These are phyloP conservation scores for Aspergillus brunneoviolaceus DNA, from an alignment of 2,329 filamentous ascomycete species.

Conservation along the genomic window DNA sequence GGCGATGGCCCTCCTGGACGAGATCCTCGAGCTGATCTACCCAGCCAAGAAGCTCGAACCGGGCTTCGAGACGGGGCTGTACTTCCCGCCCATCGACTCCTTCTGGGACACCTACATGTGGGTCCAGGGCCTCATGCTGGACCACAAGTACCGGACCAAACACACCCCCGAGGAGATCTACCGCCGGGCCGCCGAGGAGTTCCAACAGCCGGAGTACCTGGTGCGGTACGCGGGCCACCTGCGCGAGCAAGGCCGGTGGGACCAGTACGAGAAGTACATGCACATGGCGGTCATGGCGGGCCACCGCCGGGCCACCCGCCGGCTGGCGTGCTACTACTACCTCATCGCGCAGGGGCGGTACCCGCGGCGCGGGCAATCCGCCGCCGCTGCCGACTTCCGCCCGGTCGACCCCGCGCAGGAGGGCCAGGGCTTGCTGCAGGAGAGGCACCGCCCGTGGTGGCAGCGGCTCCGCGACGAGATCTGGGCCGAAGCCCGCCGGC, in stretches of 20 bases:
- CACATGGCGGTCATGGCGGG: constrained; percentile 32
- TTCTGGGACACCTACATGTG: constrained; percentile 32
- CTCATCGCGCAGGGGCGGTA: constrained; percentile 29
- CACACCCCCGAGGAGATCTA: constrained; percentile 22
- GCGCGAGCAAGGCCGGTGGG: constrained; percentile 22
- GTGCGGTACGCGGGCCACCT: constrained; percentile 28
- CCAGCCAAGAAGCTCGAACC: constrained; percentile 15
- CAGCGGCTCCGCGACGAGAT: no score
- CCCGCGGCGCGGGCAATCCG: constrained; percentile 19
- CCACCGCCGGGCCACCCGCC: constrained; percentile 30
- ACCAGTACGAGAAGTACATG: constrained; percentile 38
- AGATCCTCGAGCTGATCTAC: constrained; percentile 24
- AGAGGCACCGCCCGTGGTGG: not conserved
- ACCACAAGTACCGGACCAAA: constrained; percentile 1
- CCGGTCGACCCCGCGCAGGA: not conserved
- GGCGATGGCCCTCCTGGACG: constrained; percentile 25
- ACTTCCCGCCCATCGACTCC: not conserved
- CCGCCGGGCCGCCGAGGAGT: constrained; percentile 29
- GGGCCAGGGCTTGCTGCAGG: not conserved
- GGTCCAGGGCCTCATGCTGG: constrained; percentile 19
- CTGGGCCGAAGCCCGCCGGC: not conserved
- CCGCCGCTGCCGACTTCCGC: not conserved
- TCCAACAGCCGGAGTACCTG: constrained; percentile 31
- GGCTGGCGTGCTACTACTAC: constrained; percentile 40
- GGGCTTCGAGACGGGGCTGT: not conserved